phyloP scores from a whole-genome alignment of 78 protist species.

The Monocercomonoides exilis region DNA sequence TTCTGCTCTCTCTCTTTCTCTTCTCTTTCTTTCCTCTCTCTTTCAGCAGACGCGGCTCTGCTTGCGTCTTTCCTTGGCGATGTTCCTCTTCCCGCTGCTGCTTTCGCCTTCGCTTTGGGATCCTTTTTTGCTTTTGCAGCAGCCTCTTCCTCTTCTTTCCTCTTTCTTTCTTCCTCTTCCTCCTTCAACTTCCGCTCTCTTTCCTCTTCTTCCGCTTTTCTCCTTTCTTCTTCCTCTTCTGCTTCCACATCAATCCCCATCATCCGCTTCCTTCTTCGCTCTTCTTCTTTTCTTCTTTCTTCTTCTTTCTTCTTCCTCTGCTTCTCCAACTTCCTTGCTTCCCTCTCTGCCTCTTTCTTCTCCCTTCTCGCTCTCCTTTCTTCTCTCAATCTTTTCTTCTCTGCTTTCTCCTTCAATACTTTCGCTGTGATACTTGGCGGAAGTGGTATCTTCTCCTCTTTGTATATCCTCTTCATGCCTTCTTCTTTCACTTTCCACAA shows the following conservation, averaged over 20 bases:
- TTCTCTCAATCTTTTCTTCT: not conserved
- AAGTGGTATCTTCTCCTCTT: not conserved
- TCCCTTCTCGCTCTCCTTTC: not conserved
- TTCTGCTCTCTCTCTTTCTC: no score
- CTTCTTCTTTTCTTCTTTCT: not conserved
- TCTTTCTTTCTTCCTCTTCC: not conserved
- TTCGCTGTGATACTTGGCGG: not conserved
- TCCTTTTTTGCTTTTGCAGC: not conserved
- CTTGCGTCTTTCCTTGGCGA: no score
- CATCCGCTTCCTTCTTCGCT: not conserved
- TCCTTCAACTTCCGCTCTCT: no score
- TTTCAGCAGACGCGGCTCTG: not conserved
- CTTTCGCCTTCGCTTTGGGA: not conserved
- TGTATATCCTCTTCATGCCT: not conserved
- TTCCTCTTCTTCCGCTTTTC: not conserved
- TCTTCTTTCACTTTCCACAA: not conserved
- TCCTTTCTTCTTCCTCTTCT: not conserved
- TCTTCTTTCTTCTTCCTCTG: not conserved
- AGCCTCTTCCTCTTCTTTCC: not conserved
- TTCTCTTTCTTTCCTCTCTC: not conserved
- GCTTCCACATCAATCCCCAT: not conserved
- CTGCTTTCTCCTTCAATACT: not conserved
- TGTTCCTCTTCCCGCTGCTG: no score
- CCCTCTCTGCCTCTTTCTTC: not conserved
- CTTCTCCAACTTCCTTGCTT: not conserved